phyloP scores from a whole-genome alignment of 2,329 filamentous ascomycete species.

The Blastomyces emzantsi region DNA sequence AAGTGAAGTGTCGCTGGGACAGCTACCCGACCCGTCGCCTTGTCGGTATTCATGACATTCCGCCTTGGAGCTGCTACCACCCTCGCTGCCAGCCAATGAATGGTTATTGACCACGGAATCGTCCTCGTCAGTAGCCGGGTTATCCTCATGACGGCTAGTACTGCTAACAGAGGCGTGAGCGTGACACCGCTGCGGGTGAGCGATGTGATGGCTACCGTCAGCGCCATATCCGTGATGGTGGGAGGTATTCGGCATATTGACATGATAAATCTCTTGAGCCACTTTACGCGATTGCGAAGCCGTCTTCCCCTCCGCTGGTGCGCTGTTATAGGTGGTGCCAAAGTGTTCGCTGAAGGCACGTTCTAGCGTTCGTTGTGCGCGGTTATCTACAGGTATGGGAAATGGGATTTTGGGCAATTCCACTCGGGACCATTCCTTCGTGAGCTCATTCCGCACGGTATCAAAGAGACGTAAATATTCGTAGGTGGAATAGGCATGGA shows the following conservation, averaged over 20 bases:
- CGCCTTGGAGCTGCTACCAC: background rate
- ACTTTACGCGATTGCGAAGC: slow-evolving; percentile 36
- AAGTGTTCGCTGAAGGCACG: too few species aligned
- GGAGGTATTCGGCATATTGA: background rate
- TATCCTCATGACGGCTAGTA: background rate
- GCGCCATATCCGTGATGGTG: background rate
- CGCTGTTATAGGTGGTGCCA: too few species aligned
- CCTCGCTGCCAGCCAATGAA: background rate
- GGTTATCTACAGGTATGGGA: too few species aligned
- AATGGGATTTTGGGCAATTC: slow-evolving; percentile 16
- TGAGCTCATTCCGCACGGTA: too few species aligned
- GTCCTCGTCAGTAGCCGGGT: background rate
- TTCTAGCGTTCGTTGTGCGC: too few species aligned
- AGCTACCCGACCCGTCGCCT: too few species aligned
- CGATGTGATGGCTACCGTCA: background rate
- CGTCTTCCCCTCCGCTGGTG: too few species aligned
- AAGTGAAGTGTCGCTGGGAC: too few species aligned
- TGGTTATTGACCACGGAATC: background rate
- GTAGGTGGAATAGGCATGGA: slow-evolving; percentile 65
- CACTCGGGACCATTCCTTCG: slow-evolving; percentile 62
- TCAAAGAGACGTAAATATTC: slow-evolving; percentile 43
- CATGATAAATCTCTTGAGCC: slow-evolving; percentile 2
- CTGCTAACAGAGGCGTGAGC: background rate
- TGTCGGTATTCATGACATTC: background rate
- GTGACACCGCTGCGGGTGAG: background rate